Base-by-base conservation (phyloP, 257 asterid genomes). In the Henckelia pumila region DNA sequence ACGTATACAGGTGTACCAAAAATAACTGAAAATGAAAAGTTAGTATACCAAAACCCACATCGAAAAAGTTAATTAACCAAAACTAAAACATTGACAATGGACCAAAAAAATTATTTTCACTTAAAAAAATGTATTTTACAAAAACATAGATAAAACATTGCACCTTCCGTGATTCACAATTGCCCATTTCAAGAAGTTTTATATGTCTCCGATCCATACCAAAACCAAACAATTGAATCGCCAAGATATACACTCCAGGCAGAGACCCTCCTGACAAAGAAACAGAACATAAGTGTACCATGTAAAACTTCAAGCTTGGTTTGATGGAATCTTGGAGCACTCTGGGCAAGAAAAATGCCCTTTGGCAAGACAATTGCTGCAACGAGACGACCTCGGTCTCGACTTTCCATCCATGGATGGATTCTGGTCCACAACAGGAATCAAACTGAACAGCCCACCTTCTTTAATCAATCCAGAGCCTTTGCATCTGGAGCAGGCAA, bases 401-500 rank as follows among this genome's bases (percentile, higher is more conserved):
- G 84, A 50, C 53, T 77, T 78, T 0, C 47, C 47, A 44, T 64
- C 69, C 32, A 74, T 61, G 61, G 63, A 40, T 5, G 59, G 77
- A 66, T 26, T 76, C 7, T 69, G 76, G 35, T 75, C 80, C 19
- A 76, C 56, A 6, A 81, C 50, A 19, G 82, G 85, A 26, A 75
- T 60, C 22, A 85, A 74, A 73, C 11, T 65, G 79, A 88, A 82
- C 49, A 86, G 79, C 17, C 86, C 82, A 23, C 84, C 85, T 64
- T 73, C 57, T 69, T 55, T 86, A 49, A 85, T 77, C 9, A 83
- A 63, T 8, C 95, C 96, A 24, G 89, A 76, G n/a, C 97, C 99
- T 66, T 69, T 85, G 76, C 97, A 93, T 19, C 63, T 84, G 64
- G 86, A 66, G 78, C 99, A 93, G 6, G 97, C 85, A 71, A 93